Evolutionary conservation across 164 flowering plant species (phyloP), one percentile per base, ranked within the genome.

Genomic region (Paratinospora sagittata): DNA sequence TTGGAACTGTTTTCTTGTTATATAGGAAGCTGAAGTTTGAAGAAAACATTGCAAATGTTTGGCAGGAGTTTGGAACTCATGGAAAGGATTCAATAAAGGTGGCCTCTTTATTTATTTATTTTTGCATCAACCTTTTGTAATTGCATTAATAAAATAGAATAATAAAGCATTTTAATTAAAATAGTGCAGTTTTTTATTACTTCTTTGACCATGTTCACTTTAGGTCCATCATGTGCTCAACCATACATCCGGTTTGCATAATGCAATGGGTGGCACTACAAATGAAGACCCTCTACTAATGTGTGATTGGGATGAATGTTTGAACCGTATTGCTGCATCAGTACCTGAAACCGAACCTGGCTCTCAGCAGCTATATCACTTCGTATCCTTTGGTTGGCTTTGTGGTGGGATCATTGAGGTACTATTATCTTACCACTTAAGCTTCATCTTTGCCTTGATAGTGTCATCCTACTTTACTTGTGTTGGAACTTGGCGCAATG

Each of bases 351-450:
- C 89, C 69, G 89, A 88, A 81, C 97, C 97, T 70, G 98, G 98
- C n/a, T 69, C 70, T 30, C 77, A 84, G 80, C 98, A 95, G 81
- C 66, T 86, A 47, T 95, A 95, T 79, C 98, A 95, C 79, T 87
- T 88, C 79, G 72, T 95, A 34, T 87, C 98, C 71, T 95, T 84
- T 74, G 98, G 98, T 67, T 95, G 97, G 97, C 77, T 95, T 3
- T 92, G 97, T 82, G 98, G 98, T 73, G 97, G 96, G 72, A 88
- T 95, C 77, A 81, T 92, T 69, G 98, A 95, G 98, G 98, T 92
- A 85, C 27, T 17, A 24, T 41, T n/a, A 45, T n/a, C 13, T 58
- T 17, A 36, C 61, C 12, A 24, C 19, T 37, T 37, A 6, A 30
- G 10, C 24, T 8, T n/a, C n/a, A 55, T 55, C 24, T 55, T 55